Evolutionary conservation across 192 early-diverging fungal species (phyloP).

Genomic region (Mortierella hygrophila): DNA sequence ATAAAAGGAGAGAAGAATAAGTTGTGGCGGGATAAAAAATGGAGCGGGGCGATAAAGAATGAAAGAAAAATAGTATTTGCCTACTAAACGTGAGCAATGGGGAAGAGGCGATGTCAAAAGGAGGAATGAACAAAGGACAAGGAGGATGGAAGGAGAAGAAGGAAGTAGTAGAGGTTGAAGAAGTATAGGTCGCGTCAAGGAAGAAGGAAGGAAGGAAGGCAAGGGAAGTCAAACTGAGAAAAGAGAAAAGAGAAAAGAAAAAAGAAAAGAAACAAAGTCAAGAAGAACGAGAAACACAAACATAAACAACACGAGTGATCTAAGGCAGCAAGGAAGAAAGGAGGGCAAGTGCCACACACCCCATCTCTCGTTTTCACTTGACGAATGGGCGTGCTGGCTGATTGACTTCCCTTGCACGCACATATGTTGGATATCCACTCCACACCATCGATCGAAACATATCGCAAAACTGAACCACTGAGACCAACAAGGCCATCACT

Average conservation of each 20-base stretch:
- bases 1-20: background rate
- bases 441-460: slow-evolving; percentile 1
- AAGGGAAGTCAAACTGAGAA: background rate
- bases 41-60: background rate
- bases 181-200: background rate
- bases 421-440: background rate
- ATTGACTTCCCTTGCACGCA: background rate
- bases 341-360: too few species aligned
- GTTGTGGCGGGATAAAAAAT: background rate
- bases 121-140: background rate
- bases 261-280: background rate
- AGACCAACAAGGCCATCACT: too few species aligned
- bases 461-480: too few species aligned
- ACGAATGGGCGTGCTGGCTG: too few species aligned
- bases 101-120: background rate
- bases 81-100: background rate
- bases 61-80: background rate
- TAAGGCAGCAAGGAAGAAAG: too few species aligned
- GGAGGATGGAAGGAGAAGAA: background rate
- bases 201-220: background rate
- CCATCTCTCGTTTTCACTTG: too few species aligned
- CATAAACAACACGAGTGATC: too few species aligned
- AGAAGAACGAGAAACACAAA: background rate
- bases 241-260: background rate
- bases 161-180: background rate